Evolutionary conservation across 169 alveolate genomes (phyloP).

Genomic region (Plasmodium gallinaceum): DNA sequence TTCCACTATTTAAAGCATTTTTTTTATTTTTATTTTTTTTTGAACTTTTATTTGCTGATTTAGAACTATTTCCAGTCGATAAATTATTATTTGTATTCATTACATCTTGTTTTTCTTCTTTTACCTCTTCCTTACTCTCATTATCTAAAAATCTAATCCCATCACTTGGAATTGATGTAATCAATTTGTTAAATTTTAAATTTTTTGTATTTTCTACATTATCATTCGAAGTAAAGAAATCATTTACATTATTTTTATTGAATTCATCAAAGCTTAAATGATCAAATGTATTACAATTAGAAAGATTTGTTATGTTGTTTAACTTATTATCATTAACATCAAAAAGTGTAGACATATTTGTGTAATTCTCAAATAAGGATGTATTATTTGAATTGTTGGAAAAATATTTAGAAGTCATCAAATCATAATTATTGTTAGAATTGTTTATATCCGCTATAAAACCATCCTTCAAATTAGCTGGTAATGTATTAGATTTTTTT

Average conservation of each 20-base stretch:
- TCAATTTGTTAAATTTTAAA: background rate
- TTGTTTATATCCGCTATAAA: conserved; percentile 14
- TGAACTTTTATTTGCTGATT: conserved; percentile 9
- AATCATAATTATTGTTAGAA: conserved; percentile 17
- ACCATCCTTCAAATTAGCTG: conserved; percentile 16
- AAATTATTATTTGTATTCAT: background rate
- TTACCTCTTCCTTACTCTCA: background rate
- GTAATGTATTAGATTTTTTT: conserved; percentile 11
- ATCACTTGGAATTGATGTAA: background rate
- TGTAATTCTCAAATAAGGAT: conserved; percentile 35
- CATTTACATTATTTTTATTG: conserved; percentile 1
- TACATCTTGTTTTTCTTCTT: background rate
- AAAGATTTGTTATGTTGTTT: conserved; percentile 7
- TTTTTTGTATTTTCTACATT: conserved; percentile 20
- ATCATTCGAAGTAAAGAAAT: conserved; percentile 26
- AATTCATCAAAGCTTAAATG: conserved; percentile 54
- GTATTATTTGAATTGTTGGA: conserved; percentile 60
- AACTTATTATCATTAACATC: conserved; percentile 36
- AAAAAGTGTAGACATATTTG: conserved; percentile 36
- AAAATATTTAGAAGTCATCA: conserved; percentile 37
- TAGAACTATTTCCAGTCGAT: background rate
- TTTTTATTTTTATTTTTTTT: conserved; percentile 53
- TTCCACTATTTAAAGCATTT: background rate
- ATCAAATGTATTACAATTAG: conserved; percentile 53
- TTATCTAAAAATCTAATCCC: background rate